phyloP scores from a whole-genome alignment of 306 rosid species.

The Quercus engelmannii region DNA sequence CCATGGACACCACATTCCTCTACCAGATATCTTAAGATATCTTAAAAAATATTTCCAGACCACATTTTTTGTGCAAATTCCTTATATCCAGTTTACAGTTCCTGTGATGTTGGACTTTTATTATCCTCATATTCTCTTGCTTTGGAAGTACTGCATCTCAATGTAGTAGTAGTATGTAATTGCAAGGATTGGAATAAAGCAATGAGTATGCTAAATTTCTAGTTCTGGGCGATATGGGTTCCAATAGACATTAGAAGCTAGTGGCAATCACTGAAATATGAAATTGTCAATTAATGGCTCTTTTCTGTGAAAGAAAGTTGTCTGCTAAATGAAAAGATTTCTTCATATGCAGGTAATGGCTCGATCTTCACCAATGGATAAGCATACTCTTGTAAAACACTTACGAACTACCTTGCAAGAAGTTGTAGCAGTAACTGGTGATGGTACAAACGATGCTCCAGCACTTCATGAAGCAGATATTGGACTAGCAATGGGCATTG shows the following conservation, averaged over 20 bases:
- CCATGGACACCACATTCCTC: background rate
- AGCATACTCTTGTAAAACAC: conserved; percentile 81
- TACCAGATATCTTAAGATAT: background rate
- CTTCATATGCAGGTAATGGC: conserved; percentile 78
- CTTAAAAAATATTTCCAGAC: background rate
- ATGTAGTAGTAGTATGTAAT: background rate
- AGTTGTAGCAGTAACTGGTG: conserved; percentile 97
- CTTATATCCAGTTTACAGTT: conserved; percentile 11
- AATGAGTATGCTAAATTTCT: background rate
- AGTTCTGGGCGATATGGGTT: background rate
- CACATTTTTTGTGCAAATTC: background rate
- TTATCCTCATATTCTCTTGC: background rate
- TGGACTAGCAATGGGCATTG: conserved; percentile 98
- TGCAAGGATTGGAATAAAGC: conserved; percentile 1
- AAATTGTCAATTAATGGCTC: conserved; percentile 1
- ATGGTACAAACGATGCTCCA: conserved; percentile 98
- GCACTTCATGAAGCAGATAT: conserved; percentile 99
- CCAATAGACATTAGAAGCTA: conserved; percentile 4
- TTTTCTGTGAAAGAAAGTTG: conserved; percentile 10
- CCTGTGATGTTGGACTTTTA: background rate
- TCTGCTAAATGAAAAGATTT: conserved; percentile 15
- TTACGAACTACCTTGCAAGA: conserved; percentile 86
- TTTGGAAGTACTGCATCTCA: conserved; percentile 3
- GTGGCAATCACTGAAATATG: conserved; percentile 12
- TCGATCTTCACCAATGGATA: conserved; percentile 96